Evolutionary conservation across 164 flowering plant species (phyloP).

Genomic region (Annona cherimola): DNA sequence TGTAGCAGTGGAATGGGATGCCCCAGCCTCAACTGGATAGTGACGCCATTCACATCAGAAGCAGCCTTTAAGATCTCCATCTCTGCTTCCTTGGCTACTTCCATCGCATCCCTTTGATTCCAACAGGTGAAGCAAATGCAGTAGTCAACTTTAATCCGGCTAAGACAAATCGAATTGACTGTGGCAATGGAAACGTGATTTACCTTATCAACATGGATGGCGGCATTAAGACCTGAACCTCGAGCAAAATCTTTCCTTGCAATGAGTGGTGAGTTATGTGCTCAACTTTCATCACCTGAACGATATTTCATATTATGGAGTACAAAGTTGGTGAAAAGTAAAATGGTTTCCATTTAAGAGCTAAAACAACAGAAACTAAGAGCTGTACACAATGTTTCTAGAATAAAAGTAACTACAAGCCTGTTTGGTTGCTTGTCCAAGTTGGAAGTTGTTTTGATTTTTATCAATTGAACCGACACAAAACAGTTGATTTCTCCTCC

Average conservation of each 20-base stretch:
- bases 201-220: conserved; percentile 52
- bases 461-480: not conserved
- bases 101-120: conserved; percentile 59
- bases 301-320: not conserved
- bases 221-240: conserved; percentile 78
- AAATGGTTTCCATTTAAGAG: not conserved
- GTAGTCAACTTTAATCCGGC: not conserved
- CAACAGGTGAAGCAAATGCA: not conserved
- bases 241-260: conserved; percentile 58
- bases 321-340: not conserved
- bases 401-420: not conserved
- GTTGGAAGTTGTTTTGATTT: not conserved
- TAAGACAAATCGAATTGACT: not conserved
- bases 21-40: conserved; percentile 60
- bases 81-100: conserved; percentile 60
- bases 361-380: not conserved
- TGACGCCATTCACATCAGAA: conserved; percentile 33
- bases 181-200: not conserved
- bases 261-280: conserved; percentile 58
- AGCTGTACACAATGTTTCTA: not conserved
- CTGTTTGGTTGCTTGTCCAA: not conserved
- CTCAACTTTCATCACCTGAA: conserved; percentile 64
- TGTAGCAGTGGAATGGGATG: conserved; percentile 24
- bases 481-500: not conserved
- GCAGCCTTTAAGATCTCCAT: conserved; percentile 46